These are phyloP conservation scores for Exserohilum rostratum DNA, from an alignment of 2,329 filamentous ascomycete genomes.

Conservation along the genomic window DNA sequence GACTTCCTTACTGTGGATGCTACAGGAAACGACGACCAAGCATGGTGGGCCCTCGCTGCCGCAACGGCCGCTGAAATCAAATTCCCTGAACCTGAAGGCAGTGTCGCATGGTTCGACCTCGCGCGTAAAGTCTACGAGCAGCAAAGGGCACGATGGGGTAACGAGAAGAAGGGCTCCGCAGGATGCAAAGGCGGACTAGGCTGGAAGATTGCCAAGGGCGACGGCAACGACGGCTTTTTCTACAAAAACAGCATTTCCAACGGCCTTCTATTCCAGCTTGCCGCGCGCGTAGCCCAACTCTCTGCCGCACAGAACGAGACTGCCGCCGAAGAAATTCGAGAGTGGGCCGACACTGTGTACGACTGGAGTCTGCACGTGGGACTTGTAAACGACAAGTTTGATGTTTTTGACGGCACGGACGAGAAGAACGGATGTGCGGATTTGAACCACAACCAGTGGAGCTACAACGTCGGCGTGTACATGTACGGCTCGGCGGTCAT, in stretches of 20 bases:
- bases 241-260: slow-evolving; percentile 84
- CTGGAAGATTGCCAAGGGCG: slow-evolving; percentile 79
- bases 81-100: slow-evolving; percentile 57
- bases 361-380: slow-evolving; percentile 57
- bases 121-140: slow-evolving; percentile 74
- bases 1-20: slow-evolving; percentile 50
- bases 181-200: slow-evolving; percentile 68
- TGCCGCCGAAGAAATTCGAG: slow-evolving; percentile 41
- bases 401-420: slow-evolving; percentile 60
- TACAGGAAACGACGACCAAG: slow-evolving; percentile 73
- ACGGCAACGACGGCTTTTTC: slow-evolving; percentile 68
- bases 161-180: slow-evolving; percentile 48
- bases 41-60: slow-evolving; percentile 72
- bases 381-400: slow-evolving; percentile 55
- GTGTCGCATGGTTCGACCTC: slow-evolving; percentile 65
- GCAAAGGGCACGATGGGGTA: slow-evolving; percentile 67
- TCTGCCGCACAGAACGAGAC: slow-evolving; percentile 68
- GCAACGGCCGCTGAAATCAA: slow-evolving; percentile 70
- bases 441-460: slow-evolving; percentile 53
- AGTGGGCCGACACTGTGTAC: slow-evolving; percentile 69
- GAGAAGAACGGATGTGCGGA: slow-evolving; percentile 51
- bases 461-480: slow-evolving; percentile 59
- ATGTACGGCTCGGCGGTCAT: slow-evolving; percentile 56
- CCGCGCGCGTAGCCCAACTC: slow-evolving; percentile 63
- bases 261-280: slow-evolving; percentile 79